Evolutionary conservation across 345 rosid species (phyloP).

Genomic region (Bruguiera sexangula): DNA sequence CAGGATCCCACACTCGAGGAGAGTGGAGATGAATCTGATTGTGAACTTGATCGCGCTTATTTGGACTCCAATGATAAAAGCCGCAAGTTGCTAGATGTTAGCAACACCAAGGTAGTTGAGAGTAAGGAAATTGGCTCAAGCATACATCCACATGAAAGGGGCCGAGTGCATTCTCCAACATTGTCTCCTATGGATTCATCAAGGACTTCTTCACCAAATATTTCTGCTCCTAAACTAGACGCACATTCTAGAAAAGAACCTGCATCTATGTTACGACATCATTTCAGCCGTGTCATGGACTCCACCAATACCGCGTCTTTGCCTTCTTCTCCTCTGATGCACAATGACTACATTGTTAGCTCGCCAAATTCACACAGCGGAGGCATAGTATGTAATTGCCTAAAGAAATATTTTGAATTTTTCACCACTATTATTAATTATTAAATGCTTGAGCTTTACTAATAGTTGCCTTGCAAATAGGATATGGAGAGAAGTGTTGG

Average conservation of each 20-base stretch:
- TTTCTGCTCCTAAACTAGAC: constrained; percentile 33
- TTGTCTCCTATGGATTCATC: constrained; percentile 43
- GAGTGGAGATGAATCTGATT: constrained; percentile 28
- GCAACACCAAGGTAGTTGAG: constrained; percentile 18
- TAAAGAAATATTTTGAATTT: background rate
- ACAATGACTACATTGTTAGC: constrained; percentile 30
- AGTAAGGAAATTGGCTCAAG: constrained; percentile 15
- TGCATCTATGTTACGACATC: constrained; percentile 26
- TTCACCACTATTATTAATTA: background rate
- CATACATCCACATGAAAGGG: constrained; percentile 18
- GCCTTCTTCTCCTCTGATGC: constrained; percentile 31
- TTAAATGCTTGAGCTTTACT: constrained; percentile 11
- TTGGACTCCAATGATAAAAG: constrained; percentile 26
- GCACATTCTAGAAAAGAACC: constrained; percentile 26
- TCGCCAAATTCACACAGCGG: constrained; percentile 44
- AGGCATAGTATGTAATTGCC: constrained; percentile 19
- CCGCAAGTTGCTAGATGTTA: constrained; percentile 12
- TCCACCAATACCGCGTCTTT: constrained; percentile 22
- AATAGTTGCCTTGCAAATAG: constrained; percentile 22
- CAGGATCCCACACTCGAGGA: constrained; percentile 37
- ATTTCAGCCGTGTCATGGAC: constrained; percentile 31
- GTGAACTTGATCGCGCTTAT: constrained; percentile 30
- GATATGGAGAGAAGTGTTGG: constrained; percentile 22
- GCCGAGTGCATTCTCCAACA: constrained; percentile 20
- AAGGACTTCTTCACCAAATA: constrained; percentile 26